Percentiles rank a stretch among this genome's conserved stretches.
Conservation (phyloP, 2,329 filamentous ascomycete genomes). For the Trichophyton schoenleinii region DNA sequence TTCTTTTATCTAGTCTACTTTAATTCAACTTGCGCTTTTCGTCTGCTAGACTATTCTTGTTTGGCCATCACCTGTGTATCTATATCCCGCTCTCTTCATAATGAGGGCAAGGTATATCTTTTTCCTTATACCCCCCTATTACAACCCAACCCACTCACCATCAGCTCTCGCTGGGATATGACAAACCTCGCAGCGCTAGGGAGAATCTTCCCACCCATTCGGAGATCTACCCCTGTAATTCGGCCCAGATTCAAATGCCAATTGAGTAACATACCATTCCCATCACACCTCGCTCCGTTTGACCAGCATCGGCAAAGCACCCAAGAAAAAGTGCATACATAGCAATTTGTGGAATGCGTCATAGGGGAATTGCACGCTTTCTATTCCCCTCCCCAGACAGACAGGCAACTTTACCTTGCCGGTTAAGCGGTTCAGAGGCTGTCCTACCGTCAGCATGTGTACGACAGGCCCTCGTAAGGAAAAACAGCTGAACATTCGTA, state of each 20-base stretch:
- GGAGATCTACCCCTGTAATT: background rate
- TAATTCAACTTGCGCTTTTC: background rate
- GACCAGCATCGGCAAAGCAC: background rate
- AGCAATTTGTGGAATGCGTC: background rate
- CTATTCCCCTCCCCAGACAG: background rate
- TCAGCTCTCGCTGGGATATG: background rate
- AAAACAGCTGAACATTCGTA: background rate
- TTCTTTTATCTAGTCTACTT: background rate
- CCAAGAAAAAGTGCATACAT: background rate
- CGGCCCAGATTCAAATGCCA: background rate
- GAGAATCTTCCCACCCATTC: background rate
- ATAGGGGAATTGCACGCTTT: background rate
- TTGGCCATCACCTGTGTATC: background rate
- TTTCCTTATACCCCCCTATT: background rate
- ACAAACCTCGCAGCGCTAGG: background rate
- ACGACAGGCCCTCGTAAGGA: background rate
- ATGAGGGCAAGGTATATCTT: background rate
- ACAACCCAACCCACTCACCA: background rate
- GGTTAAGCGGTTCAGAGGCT: background rate
- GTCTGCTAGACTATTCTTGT: background rate
- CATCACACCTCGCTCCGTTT: background rate
- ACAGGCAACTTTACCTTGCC: background rate
- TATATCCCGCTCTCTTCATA: background rate
- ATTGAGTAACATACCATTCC: background rate
- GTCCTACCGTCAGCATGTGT: background rate